Conservation (phyloP, 768 basidiomycete species). For the Boletus rubroflammeus region DNA sequence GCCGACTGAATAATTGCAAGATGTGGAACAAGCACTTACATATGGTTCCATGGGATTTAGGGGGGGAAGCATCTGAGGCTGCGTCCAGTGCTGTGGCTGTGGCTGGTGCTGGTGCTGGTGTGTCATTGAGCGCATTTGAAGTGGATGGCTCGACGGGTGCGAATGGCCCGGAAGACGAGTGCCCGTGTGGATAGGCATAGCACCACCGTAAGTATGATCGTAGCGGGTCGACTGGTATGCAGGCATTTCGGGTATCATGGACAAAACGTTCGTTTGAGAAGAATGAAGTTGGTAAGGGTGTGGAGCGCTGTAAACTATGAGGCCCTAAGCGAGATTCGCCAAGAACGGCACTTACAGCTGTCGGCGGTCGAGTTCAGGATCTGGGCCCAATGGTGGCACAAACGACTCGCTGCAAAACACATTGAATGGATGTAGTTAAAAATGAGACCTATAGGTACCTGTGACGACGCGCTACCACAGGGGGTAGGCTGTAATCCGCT, state of each 20-base stretch:
- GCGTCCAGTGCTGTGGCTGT: conserved; percentile 50
- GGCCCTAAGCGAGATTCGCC: conserved; percentile 2
- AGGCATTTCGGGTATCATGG: conserved; percentile 58
- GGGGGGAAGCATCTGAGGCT: conserved; percentile 41
- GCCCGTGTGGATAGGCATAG: conserved; percentile 29
- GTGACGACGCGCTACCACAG: conserved; percentile 39
- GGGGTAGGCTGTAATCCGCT: conserved; percentile 37
- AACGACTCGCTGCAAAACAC: conserved; percentile 41
- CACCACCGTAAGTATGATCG: conserved; percentile 45
- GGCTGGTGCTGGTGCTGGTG: conserved; percentile 39
- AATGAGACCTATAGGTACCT: conserved; percentile 25
- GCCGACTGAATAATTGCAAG: conserved; percentile 1
- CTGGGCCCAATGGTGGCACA: conserved; percentile 40
- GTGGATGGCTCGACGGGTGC: conserved; percentile 28
- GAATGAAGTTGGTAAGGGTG: conserved; percentile 44
- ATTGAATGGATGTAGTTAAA: conserved; percentile 4
- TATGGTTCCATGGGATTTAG: conserved; percentile 60
- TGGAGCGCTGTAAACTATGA: conserved; percentile 34
- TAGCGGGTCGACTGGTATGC: conserved; percentile 52
- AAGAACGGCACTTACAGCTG: conserved; percentile 39
- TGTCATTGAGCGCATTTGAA: conserved; percentile 49
- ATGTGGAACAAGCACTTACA: conserved; percentile 41
- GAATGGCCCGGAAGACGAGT: conserved; percentile 36
- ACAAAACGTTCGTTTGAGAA: conserved; percentile 42
- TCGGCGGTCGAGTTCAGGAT: conserved; percentile 43